These are phyloP conservation scores for Tetradesmus obliquus DNA, from an alignment of 139 green algal genomes.

Conservation along the genomic window DNA sequence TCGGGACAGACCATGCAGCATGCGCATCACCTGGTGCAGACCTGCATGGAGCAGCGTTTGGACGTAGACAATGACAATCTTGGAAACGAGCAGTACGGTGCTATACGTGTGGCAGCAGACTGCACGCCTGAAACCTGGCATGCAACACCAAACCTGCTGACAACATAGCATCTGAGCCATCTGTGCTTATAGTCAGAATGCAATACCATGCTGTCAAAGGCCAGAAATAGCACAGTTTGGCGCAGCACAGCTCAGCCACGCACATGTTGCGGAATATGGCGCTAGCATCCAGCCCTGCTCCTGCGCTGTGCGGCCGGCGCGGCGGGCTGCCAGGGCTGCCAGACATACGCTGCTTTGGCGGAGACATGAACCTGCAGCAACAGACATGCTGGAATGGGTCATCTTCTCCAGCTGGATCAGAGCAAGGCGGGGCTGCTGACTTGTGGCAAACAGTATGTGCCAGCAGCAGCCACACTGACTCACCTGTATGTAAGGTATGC, in stretches of 20 bases:
- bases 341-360: not conserved
- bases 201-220: no score
- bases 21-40: not conserved
- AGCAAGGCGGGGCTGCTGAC: not conserved
- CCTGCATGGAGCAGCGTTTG: not conserved
- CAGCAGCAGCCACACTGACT: not conserved
- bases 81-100: no score
- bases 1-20: not conserved
- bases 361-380: conserved; percentile 33
- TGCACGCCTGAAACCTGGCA: no score
- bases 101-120: no score
- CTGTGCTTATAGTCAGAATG: no score
- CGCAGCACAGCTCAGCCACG: not conserved
- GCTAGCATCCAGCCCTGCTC: not conserved
- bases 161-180: no score
- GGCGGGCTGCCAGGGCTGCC: not conserved
- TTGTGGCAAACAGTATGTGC: not conserved
- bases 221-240: no score
- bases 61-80: no score
- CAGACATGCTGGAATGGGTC: not conserved
- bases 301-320: not conserved
- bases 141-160: no score
- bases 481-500: conserved; percentile 50
- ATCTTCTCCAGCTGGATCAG: no score
- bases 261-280: not conserved